phyloP scores from a whole-genome alignment of 2,329 filamentous ascomycete genomes.

The Talaromyces sp. region DNA sequence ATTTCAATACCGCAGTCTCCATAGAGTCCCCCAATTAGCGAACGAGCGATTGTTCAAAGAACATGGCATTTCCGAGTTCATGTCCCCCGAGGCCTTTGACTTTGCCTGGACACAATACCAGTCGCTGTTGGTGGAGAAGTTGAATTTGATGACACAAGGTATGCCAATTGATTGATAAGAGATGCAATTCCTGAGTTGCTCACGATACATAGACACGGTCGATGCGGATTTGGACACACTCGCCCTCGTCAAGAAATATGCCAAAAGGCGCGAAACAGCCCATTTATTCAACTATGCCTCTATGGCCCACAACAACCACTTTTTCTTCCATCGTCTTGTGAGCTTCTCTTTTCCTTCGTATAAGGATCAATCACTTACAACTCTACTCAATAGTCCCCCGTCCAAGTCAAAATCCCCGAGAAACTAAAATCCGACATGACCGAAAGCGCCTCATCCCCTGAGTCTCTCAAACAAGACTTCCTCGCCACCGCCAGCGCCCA shows the following conservation, averaged over 20 bases:
- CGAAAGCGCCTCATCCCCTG: slow-evolving; percentile 73
- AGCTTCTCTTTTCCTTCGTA: slow-evolving; percentile 17
- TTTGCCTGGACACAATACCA: slow-evolving; percentile 84
- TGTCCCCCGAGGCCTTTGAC: slow-evolving; percentile 67
- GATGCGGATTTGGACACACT: slow-evolving; percentile 61
- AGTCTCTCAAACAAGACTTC: slow-evolving; percentile 77
- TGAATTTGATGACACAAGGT: slow-evolving; percentile 74
- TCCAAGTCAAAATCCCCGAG: slow-evolving; percentile 52
- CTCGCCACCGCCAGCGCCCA: slow-evolving; percentile 77
- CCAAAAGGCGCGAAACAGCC: slow-evolving; percentile 74
- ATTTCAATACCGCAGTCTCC: slow-evolving; percentile 38
- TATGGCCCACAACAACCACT: slow-evolving; percentile 87
- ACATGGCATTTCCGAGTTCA: slow-evolving; percentile 65
- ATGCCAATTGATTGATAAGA: background rate
- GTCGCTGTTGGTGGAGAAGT: slow-evolving; percentile 65
- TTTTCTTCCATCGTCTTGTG: slow-evolving; percentile 49
- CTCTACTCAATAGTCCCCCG: slow-evolving; percentile 35
- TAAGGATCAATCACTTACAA: background rate
- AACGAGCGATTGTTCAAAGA: slow-evolving; percentile 46
- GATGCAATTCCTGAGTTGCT: background rate
- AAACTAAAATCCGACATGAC: slow-evolving; percentile 60
- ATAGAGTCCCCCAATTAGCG: slow-evolving; percentile 50
- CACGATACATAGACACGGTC: slow-evolving; percentile 54
- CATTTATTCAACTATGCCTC: slow-evolving; percentile 92
- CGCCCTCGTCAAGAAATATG: slow-evolving; percentile 68